Evolutionary conservation across 768 basidiomycete genomes (phyloP), one percentile per base, ranked within the genome.

Genomic region (Mycena galericulata): DNA sequence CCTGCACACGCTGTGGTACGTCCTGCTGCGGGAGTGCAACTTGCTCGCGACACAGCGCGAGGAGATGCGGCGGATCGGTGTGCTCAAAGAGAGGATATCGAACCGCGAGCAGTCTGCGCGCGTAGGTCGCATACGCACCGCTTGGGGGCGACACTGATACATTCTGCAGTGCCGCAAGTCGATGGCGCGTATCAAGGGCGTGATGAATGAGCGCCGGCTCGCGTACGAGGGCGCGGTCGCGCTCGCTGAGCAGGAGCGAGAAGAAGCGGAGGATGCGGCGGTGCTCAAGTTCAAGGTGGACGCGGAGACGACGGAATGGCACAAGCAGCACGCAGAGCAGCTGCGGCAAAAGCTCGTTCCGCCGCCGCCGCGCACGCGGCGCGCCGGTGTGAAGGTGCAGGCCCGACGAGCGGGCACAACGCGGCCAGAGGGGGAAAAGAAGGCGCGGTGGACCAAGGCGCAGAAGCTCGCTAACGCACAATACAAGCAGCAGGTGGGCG

Each of bases 131-230:
- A 10, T 60, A 34, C 29, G 38, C 32, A 26, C 29, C 49, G 29
- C 26, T 9, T 27, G 22, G 6, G 6, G 7, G 26, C 26, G 15
- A 75, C 50, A 67, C 27, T 58, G 51, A 6, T 4, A 59, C 60
- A 32, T n/a, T 17, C 22, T 55, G 12, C 70, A 98, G 96, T 92
- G 90, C 79, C 92, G 93, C 24, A 97, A 96, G 84, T 92, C 94
- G 22, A 97, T 98, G 96, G 95, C 94, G n/a, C 90, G 95, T 22
- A 95, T 99, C 79, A 99, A 99, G 79, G 90, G 88, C 65, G 90
- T 98, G 24, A 83, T 98, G 54, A 95, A 95, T 75, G 97, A 99
- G 76, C 91, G 98, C 38, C 87, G 96, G 49, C 77, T 95, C 26
- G 95, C 94, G 11, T 93, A 95, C 68, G 88, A 93, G 68, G 88